Evolutionary conservation across 352 stramenopile genomes (phyloP).

Genomic region (Blastocystis sp.): DNA sequence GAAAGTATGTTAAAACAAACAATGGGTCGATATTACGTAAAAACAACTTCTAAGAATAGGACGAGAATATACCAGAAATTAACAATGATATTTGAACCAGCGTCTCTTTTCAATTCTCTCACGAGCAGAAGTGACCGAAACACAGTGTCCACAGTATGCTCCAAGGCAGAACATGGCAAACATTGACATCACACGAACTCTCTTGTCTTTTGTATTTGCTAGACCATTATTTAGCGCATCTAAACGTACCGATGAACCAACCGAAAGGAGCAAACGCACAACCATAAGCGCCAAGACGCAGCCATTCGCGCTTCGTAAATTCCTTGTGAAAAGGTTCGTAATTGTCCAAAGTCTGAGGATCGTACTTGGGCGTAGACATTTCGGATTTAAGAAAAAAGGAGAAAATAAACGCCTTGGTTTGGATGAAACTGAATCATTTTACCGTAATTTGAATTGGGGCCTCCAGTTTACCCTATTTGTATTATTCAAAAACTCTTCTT

Average conservation of each 20-base stretch:
- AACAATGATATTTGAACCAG: slow-evolving; percentile 55
- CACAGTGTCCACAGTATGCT: slow-evolving; percentile 39
- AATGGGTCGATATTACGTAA: neutral
- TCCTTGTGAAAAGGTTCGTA: slow-evolving; percentile 60
- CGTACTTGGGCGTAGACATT: slow-evolving; percentile 34
- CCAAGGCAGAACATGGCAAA: neutral
- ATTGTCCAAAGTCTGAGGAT: slow-evolving; percentile 39
- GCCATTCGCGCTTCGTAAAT: neutral
- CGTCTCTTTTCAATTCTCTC: slow-evolving; percentile 55
- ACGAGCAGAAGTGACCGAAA: slow-evolving; percentile 25
- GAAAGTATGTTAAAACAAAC: neutral
- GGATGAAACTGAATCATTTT: too few species aligned
- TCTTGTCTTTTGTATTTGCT: slow-evolving; percentile 6
- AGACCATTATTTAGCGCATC: neutral
- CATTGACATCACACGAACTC: neutral
- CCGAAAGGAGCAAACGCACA: slow-evolving; percentile 33
- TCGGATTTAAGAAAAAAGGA: neutral
- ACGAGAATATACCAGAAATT: neutral
- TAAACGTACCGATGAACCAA: slow-evolving; percentile 45
- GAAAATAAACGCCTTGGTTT: too few species aligned
- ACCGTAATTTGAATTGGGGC: too few species aligned
- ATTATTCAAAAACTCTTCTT: too few species aligned
- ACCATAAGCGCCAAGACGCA: neutral
- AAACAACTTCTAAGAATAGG: slow-evolving; percentile 27
- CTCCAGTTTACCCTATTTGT: too few species aligned